phyloP scores from a whole-genome alignment of 768 basidiomycete genomes.

The Mycena indigotica region DNA sequence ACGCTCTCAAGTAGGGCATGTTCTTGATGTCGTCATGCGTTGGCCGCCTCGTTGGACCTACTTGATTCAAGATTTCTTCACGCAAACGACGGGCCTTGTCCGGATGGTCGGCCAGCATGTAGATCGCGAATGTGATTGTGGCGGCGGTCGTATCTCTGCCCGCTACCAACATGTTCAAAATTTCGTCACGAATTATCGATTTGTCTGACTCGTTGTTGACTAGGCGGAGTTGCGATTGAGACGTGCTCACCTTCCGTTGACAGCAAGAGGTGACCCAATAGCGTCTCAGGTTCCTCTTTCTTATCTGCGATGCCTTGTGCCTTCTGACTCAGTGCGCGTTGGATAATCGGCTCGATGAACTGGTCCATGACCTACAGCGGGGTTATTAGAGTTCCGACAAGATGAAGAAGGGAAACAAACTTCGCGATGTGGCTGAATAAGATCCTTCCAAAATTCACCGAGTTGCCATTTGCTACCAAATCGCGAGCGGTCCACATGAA shows the following conservation, averaged over 20 bases:
- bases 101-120: constrained; percentile 42
- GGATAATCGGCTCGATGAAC: constrained; percentile 53
- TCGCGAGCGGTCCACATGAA: constrained; percentile 33
- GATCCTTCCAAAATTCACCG: constrained; percentile 47
- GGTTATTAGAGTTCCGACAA: constrained; percentile 6
- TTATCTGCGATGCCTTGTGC: constrained; percentile 16
- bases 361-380: constrained; percentile 43
- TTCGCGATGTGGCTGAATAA: constrained; percentile 27
- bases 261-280: constrained; percentile 48
- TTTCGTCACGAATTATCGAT: constrained; percentile 24
- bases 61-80: constrained; percentile 35
- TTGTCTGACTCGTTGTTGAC: constrained; percentile 9
- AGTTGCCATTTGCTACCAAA: constrained; percentile 48
- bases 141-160: constrained; percentile 39
- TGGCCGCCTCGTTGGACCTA: constrained; percentile 34
- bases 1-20: constrained; percentile 45
- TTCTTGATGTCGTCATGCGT: constrained; percentile 39
- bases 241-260: constrained; percentile 40
- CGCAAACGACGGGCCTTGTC: constrained; percentile 35
- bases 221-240: constrained; percentile 1
- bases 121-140: constrained; percentile 38
- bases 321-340: constrained; percentile 41
- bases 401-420: background rate
- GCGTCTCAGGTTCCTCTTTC: constrained; percentile 35
- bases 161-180: constrained; percentile 27